phyloP scores from a whole-genome alignment of 805 yeast genomes.

The Ogataea methanolica region DNA sequence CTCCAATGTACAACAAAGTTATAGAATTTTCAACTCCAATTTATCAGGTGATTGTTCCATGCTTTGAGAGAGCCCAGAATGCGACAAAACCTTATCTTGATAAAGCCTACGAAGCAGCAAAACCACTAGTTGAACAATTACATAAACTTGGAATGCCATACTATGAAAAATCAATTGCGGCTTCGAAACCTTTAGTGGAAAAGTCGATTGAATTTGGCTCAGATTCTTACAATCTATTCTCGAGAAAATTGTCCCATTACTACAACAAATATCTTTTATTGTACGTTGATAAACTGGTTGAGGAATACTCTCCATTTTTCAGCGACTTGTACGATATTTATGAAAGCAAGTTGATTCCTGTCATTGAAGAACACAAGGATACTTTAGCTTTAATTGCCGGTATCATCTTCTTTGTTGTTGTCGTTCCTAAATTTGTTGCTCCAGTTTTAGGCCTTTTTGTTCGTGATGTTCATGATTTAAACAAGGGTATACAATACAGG shows the following conservation, averaged over 20 bases:
- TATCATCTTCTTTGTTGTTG: slow-evolving; percentile 8
- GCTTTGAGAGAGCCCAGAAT: neutral
- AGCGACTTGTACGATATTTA: slow-evolving; percentile 13
- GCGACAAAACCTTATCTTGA: neutral
- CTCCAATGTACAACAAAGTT: neutral
- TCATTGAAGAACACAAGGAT: slow-evolving; percentile 12
- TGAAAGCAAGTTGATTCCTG: slow-evolving; percentile 7
- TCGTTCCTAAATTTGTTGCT: slow-evolving; percentile 9
- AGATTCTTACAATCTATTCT: slow-evolving; percentile 1
- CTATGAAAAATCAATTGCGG: neutral
- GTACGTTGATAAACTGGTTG: slow-evolving; percentile 8
- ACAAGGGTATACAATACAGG: slow-evolving; percentile 22
- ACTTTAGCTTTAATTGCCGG: slow-evolving; percentile 10
- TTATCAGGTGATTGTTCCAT: neutral
- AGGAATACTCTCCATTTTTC: slow-evolving; percentile 13
- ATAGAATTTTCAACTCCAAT: neutral
- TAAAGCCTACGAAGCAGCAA: neutral
- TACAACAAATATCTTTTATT: slow-evolving; percentile 8
- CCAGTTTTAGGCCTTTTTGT: slow-evolving; percentile 15
- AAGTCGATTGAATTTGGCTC: neutral
- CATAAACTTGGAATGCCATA: neutral
- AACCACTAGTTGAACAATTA: neutral
- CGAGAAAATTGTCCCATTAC: slow-evolving; percentile 3
- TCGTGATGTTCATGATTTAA: slow-evolving; percentile 22
- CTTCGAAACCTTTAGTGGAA: neutral